phyloP scores from a whole-genome alignment of 129 eudicot species.

The Flaveria sonorensis region DNA sequence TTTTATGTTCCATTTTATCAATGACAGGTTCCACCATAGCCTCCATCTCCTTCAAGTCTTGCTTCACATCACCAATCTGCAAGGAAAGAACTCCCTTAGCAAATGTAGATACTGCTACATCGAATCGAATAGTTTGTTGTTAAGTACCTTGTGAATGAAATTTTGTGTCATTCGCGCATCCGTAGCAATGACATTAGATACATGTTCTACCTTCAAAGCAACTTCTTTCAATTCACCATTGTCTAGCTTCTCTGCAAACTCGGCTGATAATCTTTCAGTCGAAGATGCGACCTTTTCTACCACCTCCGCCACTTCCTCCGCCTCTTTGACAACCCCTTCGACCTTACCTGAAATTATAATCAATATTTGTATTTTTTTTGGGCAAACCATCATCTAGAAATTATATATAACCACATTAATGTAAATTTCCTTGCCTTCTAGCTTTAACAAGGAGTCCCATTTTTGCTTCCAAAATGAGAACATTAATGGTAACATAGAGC shows the following conservation, averaged over 20 bases:
- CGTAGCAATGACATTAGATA: constrained; percentile 44
- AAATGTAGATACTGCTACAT: not conserved
- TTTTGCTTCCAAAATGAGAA: constrained; percentile 55
- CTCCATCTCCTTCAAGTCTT: constrained; percentile 56
- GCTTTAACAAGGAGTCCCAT: constrained; percentile 43
- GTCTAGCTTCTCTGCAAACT: constrained; percentile 56
- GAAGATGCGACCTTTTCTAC: constrained; percentile 62
- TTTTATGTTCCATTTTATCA: constrained; percentile 35
- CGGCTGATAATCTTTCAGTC: constrained; percentile 52
- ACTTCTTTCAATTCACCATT: constrained; percentile 52
- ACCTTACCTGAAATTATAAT: constrained; percentile 44
- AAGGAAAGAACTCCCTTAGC: not conserved
- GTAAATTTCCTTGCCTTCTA: constrained; percentile 53
- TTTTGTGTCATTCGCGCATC: constrained; percentile 55
- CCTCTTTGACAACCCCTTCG: constrained; percentile 54
- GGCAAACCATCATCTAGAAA: not conserved
- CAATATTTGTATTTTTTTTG: not conserved
- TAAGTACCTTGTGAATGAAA: constrained; percentile 59
- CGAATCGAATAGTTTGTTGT: not conserved
- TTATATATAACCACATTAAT: not conserved
- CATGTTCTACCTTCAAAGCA: constrained; percentile 50
- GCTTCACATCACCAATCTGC: constrained; percentile 58
- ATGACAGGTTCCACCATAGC: constrained; percentile 43
- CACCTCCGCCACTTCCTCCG: constrained; percentile 57
- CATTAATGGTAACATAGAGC: constrained; percentile 44